These are phyloP conservation scores for Colletotrichum liaoningense DNA, from an alignment of 2,329 filamentous ascomycete species.

Conservation along the genomic window DNA sequence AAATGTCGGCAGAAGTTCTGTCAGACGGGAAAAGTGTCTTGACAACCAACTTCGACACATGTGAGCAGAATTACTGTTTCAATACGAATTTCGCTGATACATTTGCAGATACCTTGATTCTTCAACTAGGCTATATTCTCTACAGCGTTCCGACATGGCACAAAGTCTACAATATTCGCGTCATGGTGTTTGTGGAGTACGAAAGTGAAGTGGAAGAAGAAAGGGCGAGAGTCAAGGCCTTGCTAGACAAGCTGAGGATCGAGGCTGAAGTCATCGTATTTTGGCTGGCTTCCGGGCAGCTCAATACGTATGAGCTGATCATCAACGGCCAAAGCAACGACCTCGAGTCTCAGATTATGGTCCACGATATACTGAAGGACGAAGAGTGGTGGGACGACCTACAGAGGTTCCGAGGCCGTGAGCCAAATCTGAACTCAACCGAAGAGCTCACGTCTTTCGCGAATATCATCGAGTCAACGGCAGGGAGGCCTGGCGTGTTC, in stretches of 20 bases:
- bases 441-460: conserved; percentile 57
- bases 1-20: conserved; percentile 88
- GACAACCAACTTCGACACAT: conserved; percentile 93
- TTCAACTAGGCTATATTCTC: conserved; percentile 87
- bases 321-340: conserved; percentile 73
- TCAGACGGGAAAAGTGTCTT: conserved; percentile 75
- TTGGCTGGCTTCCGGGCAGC: conserved; percentile 79
- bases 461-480: conserved; percentile 56
- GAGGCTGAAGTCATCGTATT: conserved; percentile 84
- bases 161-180: conserved; percentile 76
- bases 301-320: conserved; percentile 81
- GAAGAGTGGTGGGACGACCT: conserved; percentile 89
- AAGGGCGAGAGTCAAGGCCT: conserved; percentile 74
- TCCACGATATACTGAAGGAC: conserved; percentile 74
- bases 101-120: conserved; percentile 75
- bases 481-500: conserved; percentile 55
- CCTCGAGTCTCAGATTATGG: conserved; percentile 60
- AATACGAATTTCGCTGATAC: background rate
- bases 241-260: conserved; percentile 85
- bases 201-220: conserved; percentile 87
- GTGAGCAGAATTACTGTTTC: conserved; percentile 56
- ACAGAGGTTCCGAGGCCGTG: conserved; percentile 62
- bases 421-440: conserved; percentile 50
- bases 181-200: conserved; percentile 91
- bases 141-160: conserved; percentile 86